phyloP scores from a whole-genome alignment of 208 protist species.

The Acanthamoeba lenticulata region DNA sequence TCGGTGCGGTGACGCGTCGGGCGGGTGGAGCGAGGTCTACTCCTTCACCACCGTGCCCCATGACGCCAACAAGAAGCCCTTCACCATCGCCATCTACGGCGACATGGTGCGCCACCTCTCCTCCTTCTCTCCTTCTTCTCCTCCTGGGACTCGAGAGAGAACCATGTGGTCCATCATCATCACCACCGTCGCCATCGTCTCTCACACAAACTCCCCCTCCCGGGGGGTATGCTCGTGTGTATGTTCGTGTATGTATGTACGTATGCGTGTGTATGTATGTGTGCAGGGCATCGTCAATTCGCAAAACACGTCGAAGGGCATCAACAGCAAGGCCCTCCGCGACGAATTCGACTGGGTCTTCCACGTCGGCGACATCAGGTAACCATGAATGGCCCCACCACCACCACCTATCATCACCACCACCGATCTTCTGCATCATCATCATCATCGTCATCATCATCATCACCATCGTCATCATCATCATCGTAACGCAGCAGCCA shows the following conservation, averaged over 20 bases:
- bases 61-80: background rate
- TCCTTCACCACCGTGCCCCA: background rate
- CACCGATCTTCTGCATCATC: too few relatives aligned
- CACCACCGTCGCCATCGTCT: background rate
- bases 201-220: too few relatives aligned
- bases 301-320: background rate
- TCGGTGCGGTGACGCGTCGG: background rate
- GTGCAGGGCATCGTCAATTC: background rate
- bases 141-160: background rate
- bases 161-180: background rate
- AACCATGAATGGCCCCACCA: too few relatives aligned
- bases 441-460: too few relatives aligned
- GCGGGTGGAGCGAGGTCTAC: conserved; percentile 5
- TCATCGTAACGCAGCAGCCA: background rate
- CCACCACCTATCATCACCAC: too few relatives aligned
- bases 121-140: background rate
- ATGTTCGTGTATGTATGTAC: background rate
- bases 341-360: conserved; percentile 23
- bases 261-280: background rate
- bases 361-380: conserved; percentile 64
- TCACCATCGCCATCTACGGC: conserved; percentile 32
- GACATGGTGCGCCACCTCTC: background rate
- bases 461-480: background rate
- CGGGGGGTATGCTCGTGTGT: background rate
- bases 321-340: background rate